phyloP scores from a whole-genome alignment of 331 rosid genomes.

The Cydonia oblonga region DNA sequence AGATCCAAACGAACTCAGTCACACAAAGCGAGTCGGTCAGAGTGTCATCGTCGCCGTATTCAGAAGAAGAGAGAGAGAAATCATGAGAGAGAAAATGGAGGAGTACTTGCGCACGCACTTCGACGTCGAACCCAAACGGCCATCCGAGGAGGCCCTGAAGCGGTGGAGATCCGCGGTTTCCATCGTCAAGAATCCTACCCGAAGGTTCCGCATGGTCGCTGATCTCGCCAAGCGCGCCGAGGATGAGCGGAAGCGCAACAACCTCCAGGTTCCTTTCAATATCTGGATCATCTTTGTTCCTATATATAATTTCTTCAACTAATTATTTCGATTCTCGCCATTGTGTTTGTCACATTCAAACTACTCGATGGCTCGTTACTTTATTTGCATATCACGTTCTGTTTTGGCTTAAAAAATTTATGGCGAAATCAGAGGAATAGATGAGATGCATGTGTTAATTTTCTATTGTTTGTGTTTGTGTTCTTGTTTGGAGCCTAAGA shows the following conservation, averaged over 20 bases:
- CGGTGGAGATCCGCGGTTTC: slow-evolving; percentile 92
- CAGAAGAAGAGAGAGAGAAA: neutral
- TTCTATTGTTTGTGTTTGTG: neutral
- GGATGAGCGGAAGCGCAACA: slow-evolving; percentile 38
- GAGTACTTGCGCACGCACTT: slow-evolving; percentile 63
- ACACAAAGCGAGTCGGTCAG: neutral
- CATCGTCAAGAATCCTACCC: slow-evolving; percentile 76
- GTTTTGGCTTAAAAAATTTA: neutral
- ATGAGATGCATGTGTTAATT: neutral
- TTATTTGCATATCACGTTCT: neutral
- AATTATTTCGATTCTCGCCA: neutral
- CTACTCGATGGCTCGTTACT: neutral
- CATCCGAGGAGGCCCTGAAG: slow-evolving; percentile 45
- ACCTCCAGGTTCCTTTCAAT: slow-evolving; percentile 40
- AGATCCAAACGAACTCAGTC: neutral
- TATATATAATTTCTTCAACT: neutral
- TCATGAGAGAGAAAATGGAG: slow-evolving; percentile 36
- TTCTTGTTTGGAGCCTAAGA: neutral
- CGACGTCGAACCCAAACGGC: slow-evolving; percentile 45
- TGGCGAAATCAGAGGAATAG: neutral
- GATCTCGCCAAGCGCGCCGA: slow-evolving; percentile 85
- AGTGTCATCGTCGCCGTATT: neutral
- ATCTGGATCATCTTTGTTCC: neutral
- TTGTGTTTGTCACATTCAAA: neutral
- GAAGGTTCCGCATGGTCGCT: slow-evolving; percentile 87